Evolutionary conservation across 192 early-diverging fungal species (phyloP).

Genomic region (Coemansia sp.): DNA sequence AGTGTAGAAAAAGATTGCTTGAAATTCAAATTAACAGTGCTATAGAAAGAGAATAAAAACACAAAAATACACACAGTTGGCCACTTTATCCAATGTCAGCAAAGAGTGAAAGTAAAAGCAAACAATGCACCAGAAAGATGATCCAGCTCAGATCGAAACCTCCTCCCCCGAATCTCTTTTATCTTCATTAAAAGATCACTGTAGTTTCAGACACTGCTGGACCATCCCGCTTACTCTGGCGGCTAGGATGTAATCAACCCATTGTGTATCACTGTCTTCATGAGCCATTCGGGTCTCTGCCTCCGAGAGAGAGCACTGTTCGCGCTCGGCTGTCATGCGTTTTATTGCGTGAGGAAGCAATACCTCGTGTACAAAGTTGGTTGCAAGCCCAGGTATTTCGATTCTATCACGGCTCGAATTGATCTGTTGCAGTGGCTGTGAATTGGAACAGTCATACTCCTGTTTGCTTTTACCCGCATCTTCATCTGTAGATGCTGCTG

Average conservation of each 20-base stretch:
- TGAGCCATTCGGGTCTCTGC: constrained; percentile 35
- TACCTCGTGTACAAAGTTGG: constrained; percentile 50
- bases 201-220: background rate
- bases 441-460: background rate
- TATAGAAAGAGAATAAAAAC: background rate
- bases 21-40: background rate
- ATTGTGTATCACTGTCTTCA: constrained; percentile 26
- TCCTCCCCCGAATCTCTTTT: background rate
- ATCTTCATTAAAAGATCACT: background rate
- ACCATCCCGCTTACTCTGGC: constrained; percentile 18
- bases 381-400: constrained; percentile 15
- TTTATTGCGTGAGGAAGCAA: constrained; percentile 50
- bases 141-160: background rate
- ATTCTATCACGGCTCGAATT: background rate
- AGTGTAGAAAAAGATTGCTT: background rate
- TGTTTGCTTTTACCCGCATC: background rate
- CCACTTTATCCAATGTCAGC: background rate
- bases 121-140: background rate
- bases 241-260: constrained; percentile 53
- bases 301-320: constrained; percentile 38
- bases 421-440: background rate
- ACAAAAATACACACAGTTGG: background rate
- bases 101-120: background rate
- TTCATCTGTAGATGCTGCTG: background rate
- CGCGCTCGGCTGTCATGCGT: constrained; percentile 31